Evolutionary conservation across 495 filamentous ascomycete species (phyloP).

Genomic region (Neurospora pannonica): DNA sequence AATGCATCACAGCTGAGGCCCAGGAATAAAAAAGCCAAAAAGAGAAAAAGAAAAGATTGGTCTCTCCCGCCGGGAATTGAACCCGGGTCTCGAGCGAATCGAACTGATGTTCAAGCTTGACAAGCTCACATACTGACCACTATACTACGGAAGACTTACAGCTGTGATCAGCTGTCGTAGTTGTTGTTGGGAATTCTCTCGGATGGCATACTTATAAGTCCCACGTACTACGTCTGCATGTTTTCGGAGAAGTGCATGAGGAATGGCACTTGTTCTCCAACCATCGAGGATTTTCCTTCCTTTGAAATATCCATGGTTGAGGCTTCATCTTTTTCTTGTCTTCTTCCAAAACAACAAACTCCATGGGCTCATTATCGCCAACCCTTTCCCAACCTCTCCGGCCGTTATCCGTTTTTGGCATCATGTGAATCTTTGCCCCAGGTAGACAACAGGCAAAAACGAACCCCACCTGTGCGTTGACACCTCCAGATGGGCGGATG

Average conservation of each 20-base stretch:
- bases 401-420: neutral
- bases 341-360: neutral
- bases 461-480: neutral
- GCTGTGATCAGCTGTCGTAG: neutral
- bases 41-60: neutral
- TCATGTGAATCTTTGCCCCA: neutral
- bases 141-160: neutral
- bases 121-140: neutral
- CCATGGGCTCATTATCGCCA: neutral
- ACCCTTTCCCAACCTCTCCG: neutral
- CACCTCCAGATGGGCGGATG: neutral
- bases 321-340: neutral
- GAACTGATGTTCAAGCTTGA: neutral
- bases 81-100: neutral
- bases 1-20: neutral
- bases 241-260: no score
- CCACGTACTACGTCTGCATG: no score
- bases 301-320: neutral
- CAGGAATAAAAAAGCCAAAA: neutral
- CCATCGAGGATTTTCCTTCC: neutral
- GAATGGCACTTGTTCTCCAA: neutral
- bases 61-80: neutral
- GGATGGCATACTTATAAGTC: rapidly evolving
- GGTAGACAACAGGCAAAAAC: neutral
- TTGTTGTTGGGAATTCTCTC: neutral